Evolutionary conservation across 805 yeast species (phyloP).

Genomic region (Isabelozyma heimii): DNA sequence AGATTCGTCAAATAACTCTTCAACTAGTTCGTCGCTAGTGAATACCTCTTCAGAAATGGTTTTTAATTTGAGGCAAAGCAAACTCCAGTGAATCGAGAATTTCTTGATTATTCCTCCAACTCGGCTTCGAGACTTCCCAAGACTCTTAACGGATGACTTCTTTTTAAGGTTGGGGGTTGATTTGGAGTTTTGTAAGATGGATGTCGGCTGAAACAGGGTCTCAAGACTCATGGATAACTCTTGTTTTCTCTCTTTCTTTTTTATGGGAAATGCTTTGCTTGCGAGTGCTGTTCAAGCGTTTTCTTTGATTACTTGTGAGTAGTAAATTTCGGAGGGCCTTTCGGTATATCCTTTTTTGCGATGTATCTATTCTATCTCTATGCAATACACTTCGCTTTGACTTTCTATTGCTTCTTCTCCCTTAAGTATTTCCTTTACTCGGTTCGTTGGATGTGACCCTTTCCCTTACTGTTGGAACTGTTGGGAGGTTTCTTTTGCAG

Average conservation of each 20-base stretch:
- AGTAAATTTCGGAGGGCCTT: background rate
- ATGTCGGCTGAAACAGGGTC: slow-evolving; percentile 6
- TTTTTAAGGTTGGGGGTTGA: slow-evolving; percentile 1
- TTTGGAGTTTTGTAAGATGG: slow-evolving; percentile 6
- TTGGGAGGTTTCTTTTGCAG: too few species aligned
- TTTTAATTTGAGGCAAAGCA: slow-evolving; percentile 30
- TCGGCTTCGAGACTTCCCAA: slow-evolving; percentile 7
- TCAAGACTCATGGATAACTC: slow-evolving; percentile 1
- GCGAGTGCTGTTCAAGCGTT: background rate
- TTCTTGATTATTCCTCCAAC: slow-evolving; percentile 32
- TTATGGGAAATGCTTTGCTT: background rate
- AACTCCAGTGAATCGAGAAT: slow-evolving; percentile 38
- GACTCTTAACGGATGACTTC: slow-evolving; percentile 2
- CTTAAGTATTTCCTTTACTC: too few species aligned
- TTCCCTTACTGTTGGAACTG: too few species aligned
- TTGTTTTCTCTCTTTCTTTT: slow-evolving; percentile 3
- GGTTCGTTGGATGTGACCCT: too few species aligned
- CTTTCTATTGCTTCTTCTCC: too few species aligned
- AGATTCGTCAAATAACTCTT: slow-evolving; percentile 46
- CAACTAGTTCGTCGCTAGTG: slow-evolving; percentile 47
- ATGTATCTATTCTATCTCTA: too few species aligned
- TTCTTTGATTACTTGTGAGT: background rate
- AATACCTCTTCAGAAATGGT: slow-evolving; percentile 48
- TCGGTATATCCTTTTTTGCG: too few species aligned
- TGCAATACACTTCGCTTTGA: too few species aligned